Base-by-base conservation (phyloP, 108 stramenopile species). In the Nannochloropsis salina region DNA sequence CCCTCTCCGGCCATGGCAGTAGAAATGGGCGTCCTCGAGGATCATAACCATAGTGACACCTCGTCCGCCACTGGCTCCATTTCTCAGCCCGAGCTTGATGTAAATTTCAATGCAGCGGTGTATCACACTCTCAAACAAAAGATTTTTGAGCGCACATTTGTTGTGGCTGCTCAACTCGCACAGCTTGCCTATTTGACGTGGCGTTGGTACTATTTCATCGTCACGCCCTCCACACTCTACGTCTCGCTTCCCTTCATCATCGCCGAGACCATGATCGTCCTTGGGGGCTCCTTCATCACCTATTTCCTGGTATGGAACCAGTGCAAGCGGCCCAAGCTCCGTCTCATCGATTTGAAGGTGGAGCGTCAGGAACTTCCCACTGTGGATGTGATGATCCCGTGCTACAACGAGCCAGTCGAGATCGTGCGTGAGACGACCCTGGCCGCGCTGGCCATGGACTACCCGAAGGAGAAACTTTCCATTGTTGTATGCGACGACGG, bases 251-350 rank as follows among this genome's bases (percentile, higher is more conserved):
- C 61, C 2, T 74, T 74, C 8, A 74, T 74, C n/a, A 3, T 74
- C n/a, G 61, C 61, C 61, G 61, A 74, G 61, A 74, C 61, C 20
- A 74, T 74, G 61, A 74, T 74, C 6, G 61, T 74, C 20, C 61
- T 74, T 74, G 61, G 61, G 20, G 61, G 61, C 8, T 74, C 61
- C 8, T 74, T 74, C 61, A 74, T 74, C 61, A 74, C 61, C 61
- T 74, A 74, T n/a, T 74, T 74, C 61, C n/a, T 74, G 61, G 61
- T 74, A n/a, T 74, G 61, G 61, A 74, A 74, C 61, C 61, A 74
- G n/a, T 74, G 61, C 61, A 74, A 6, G 61, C 61, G 61, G 61
- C 61, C 61, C 61, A 74, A 74, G 8, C 61, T 74, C 61, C 61
- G 61, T 3, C 61, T 74, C 5, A 2, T 74, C 20, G 61, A 74